Percentiles rank a stretch among this genome's conserved stretches.
These are phyloP conservation scores for Fragilariopsis cylindrus DNA, from an alignment of 108 stramenopile species.

Conservation along the genomic window DNA sequence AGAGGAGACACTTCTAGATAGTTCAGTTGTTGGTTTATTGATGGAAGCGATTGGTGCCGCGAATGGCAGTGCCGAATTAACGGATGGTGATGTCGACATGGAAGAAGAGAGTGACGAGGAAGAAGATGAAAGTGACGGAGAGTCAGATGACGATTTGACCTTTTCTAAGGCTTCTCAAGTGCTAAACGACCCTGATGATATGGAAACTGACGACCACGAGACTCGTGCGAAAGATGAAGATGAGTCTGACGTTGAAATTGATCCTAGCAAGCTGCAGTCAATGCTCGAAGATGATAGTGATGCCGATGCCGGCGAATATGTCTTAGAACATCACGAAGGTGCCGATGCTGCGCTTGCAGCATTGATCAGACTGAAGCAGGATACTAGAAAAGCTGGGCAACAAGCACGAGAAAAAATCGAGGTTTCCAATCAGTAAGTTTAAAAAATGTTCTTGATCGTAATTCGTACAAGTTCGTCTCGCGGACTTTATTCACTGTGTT, in stretches of 20 bases:
- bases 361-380: constrained; percentile 82
- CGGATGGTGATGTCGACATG: constrained; percentile 28
- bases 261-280: constrained; percentile 58
- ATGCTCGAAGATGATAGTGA: constrained; percentile 82
- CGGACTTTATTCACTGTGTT: too few relatives aligned
- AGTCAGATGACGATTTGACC: constrained; percentile 33
- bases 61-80: constrained; percentile 25
- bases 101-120: constrained; percentile 34
- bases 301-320: constrained; percentile 52
- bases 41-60: constrained; percentile 63
- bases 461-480: too few relatives aligned
- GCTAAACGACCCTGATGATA: constrained; percentile 32
- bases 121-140: constrained; percentile 46
- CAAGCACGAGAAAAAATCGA: constrained; percentile 70
- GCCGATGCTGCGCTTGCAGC: constrained; percentile 83
- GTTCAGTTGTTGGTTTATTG: constrained; percentile 50
- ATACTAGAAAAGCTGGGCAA: constrained; percentile 77
- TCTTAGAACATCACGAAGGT: constrained; percentile 86
- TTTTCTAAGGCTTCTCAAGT: constrained; percentile 26
- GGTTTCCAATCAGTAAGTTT: constrained; percentile 47
- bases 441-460: neutral
- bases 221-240: constrained; percentile 38
- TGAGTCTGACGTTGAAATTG: constrained; percentile 65
- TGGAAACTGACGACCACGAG: constrained; percentile 33
- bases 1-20: constrained; percentile 45